phyloP scores from a whole-genome alignment of 2,329 filamentous ascomycete species.

The Zymoseptoria crescenta region DNA sequence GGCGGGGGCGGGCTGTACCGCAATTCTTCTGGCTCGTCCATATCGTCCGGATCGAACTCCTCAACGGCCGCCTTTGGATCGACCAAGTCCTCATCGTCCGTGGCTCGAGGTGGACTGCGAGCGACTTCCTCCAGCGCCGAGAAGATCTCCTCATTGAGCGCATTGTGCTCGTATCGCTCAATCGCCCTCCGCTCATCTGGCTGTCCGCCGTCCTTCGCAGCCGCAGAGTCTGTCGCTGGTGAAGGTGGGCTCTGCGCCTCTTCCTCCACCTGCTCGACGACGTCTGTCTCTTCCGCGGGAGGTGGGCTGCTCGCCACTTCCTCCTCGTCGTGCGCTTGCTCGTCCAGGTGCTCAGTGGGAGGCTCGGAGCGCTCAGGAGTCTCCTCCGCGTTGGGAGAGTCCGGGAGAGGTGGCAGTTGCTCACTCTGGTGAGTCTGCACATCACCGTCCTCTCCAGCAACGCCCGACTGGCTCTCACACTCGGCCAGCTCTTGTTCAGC shows the following conservation, averaged over 20 bases:
- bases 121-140: background rate
- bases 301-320: background rate
- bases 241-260: background rate
- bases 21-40: background rate
- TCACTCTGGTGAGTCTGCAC: background rate
- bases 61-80: background rate
- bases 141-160: background rate
- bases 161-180: background rate
- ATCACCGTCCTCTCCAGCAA: background rate
- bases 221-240: background rate
- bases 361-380: background rate
- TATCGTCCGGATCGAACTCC: background rate
- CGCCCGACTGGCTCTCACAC: background rate
- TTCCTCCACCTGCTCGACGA: background rate
- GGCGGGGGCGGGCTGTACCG: background rate
- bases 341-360: background rate
- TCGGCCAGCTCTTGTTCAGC: background rate
- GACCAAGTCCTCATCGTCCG: background rate
- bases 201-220: background rate
- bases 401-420: background rate
- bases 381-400: background rate
- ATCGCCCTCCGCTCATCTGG: background rate
- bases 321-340: background rate
- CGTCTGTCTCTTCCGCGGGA: background rate
- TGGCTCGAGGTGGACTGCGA: background rate